phyloP scores from a whole-genome alignment of 306 rosid genomes.

The Sicyos edulis region DNA sequence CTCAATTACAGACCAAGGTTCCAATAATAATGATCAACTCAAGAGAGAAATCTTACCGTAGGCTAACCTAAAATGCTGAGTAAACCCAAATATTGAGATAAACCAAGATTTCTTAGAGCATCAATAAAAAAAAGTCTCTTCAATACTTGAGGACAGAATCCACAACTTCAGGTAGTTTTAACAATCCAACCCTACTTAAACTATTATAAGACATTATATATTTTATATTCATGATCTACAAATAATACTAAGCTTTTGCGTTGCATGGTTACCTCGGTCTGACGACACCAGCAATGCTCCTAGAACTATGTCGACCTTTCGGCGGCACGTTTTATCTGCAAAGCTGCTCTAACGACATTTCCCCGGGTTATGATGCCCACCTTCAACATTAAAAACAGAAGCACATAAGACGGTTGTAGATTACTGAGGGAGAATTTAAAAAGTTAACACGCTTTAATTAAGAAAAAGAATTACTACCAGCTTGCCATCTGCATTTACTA shows the following conservation, averaged over 20 bases:
- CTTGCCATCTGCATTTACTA: conserved; percentile 69
- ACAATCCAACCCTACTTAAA: conserved; percentile 1
- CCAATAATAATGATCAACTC: background rate
- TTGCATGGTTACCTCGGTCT: conserved; percentile 1
- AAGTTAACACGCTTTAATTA: too few relatives aligned
- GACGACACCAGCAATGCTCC: background rate
- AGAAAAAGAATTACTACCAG: conserved; percentile 43
- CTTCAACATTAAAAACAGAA: conserved; percentile 36
- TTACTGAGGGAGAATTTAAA: conserved; percentile 13
- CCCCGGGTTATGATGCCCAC: conserved; percentile 91
- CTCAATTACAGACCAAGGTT: background rate
- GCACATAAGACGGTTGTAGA: conserved; percentile 25
- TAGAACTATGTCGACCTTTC: conserved; percentile 25
- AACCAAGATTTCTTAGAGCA: background rate
- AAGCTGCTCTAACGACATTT: conserved; percentile 80
- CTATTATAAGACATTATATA: conserved; percentile 4
- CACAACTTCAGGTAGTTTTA: background rate
- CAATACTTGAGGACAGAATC: background rate
- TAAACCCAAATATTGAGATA: conserved; percentile 14
- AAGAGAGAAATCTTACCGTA: background rate
- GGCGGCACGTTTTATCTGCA: conserved; percentile 58
- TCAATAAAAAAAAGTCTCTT: conserved; percentile 11
- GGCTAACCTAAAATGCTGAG: conserved; percentile 15
- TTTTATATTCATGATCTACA: conserved; percentile 8
- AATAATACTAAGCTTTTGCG: background rate